Percentiles rank a stretch among this genome's conserved stretches.
Evolutionary conservation across 2,329 filamentous ascomycete species (phyloP).

Genomic region (Colletotrichum eremochloae): DNA sequence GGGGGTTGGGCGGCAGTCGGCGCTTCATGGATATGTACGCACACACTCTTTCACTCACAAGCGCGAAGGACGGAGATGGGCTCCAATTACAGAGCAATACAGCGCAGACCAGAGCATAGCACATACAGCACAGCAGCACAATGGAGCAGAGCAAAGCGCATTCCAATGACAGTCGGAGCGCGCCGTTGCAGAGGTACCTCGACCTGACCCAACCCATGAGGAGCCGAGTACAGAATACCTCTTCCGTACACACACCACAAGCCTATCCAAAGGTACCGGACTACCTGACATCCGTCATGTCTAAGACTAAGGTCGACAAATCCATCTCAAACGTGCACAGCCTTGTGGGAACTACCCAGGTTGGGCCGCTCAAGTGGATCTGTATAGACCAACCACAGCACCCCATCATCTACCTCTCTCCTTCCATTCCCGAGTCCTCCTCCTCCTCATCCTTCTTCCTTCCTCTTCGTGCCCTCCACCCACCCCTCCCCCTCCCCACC

Average conservation of each 20-base stretch:
- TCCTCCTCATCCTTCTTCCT: background rate
- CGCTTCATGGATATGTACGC: background rate
- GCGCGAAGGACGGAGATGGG: background rate
- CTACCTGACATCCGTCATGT: conserved; percentile 12
- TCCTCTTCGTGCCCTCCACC: background rate
- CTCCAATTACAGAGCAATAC: conserved; percentile 3
- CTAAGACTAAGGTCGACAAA: conserved; percentile 33
- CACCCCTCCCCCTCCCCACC: background rate
- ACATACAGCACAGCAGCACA: background rate
- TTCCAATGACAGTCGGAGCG: conserved; percentile 37
- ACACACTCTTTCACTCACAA: background rate
- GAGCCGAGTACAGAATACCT: conserved; percentile 10
- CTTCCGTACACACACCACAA: background rate
- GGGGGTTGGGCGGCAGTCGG: background rate
- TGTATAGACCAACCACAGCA: conserved; percentile 16
- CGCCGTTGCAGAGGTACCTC: conserved; percentile 37
- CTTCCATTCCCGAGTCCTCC: conserved; percentile 1
- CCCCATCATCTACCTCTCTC: conserved; percentile 1
- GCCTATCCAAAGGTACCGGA: conserved; percentile 15
- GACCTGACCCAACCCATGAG: conserved; percentile 3
- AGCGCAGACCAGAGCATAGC: conserved; percentile 1
- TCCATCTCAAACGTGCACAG: conserved; percentile 45
- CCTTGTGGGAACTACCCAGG: conserved; percentile 43
- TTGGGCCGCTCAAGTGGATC: conserved; percentile 28
- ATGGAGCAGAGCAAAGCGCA: conserved; percentile 24